phyloP scores from a whole-genome alignment of 2,329 filamentous ascomycete species.

The Aspergillus phoenicis region DNA sequence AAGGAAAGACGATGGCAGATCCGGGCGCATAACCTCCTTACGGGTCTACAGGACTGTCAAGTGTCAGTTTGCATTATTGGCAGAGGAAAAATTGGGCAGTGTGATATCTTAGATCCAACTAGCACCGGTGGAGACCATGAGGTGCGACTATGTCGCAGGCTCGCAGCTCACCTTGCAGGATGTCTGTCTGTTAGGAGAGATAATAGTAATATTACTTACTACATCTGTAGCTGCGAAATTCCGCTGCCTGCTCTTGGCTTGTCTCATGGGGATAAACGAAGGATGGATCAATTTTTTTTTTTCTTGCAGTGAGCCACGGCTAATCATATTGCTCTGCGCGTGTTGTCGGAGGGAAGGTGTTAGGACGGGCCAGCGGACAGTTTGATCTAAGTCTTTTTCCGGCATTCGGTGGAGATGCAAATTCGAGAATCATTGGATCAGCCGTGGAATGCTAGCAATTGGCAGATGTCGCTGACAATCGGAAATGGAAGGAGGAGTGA shows the following conservation, averaged over 20 bases:
- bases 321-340: background rate
- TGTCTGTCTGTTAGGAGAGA: background rate
- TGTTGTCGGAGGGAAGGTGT: background rate
- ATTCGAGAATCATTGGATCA: background rate
- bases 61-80: background rate
- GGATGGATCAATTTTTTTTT: background rate
- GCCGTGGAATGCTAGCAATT: background rate
- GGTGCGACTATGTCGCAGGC: background rate
- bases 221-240: background rate
- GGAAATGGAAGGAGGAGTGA: background rate
- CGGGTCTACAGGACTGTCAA: background rate
- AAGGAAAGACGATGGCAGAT: background rate
- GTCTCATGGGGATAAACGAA: background rate
- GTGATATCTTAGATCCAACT: background rate
- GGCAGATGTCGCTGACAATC: background rate
- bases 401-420: background rate
- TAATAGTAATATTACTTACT: background rate
- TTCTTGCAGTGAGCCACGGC: background rate
- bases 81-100: too few relatives aligned
- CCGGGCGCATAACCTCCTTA: background rate
- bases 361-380: background rate
- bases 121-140: background rate
- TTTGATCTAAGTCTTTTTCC: background rate
- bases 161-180: background rate
- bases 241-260: conserved; percentile 6